phyloP scores from a whole-genome alignment of 306 rosid genomes.

The Quercus cerris region DNA sequence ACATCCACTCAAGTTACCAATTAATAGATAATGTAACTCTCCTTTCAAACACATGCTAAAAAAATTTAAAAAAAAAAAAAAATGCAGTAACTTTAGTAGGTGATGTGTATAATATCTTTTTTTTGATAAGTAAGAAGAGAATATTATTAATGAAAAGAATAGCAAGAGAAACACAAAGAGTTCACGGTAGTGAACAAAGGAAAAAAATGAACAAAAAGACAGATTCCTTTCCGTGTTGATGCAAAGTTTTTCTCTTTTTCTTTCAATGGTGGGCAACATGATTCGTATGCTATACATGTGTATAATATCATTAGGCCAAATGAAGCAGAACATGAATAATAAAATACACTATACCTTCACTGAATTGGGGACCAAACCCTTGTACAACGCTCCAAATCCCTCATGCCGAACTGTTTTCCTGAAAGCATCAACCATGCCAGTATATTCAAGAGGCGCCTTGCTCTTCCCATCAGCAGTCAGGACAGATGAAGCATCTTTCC shows the following conservation, averaged over 20 bases:
- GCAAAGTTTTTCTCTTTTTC: too few relatives aligned
- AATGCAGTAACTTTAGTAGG: not conserved
- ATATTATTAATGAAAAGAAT: too few relatives aligned
- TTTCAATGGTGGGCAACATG: too few relatives aligned
- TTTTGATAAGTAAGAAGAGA: too few relatives aligned
- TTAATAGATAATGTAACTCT: not conserved
- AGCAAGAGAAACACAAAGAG: too few relatives aligned
- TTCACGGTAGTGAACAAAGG: too few relatives aligned
- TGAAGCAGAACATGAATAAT: not conserved
- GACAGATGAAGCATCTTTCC: conserved; percentile 41
- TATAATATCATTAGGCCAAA: not conserved
- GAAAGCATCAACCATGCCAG: conserved; percentile 52
- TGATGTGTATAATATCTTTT: not conserved
- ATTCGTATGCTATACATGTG: not conserved
- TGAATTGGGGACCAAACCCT: conserved; percentile 53
- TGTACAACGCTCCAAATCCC: conserved; percentile 50
- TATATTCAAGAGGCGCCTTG: conserved; percentile 28
- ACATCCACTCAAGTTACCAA: not conserved
- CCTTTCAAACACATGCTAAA: not conserved
- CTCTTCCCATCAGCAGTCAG: conserved; percentile 39
- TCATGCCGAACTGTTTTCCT: conserved; percentile 46
- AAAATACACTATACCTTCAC: conserved; percentile 53
- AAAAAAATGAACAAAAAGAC: too few relatives aligned
- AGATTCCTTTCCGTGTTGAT: too few relatives aligned
- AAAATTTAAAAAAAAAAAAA: too few relatives aligned